Evolutionary conservation across 192 early-diverging fungal species (phyloP).

Genomic region (Entomortierella lignicola): DNA sequence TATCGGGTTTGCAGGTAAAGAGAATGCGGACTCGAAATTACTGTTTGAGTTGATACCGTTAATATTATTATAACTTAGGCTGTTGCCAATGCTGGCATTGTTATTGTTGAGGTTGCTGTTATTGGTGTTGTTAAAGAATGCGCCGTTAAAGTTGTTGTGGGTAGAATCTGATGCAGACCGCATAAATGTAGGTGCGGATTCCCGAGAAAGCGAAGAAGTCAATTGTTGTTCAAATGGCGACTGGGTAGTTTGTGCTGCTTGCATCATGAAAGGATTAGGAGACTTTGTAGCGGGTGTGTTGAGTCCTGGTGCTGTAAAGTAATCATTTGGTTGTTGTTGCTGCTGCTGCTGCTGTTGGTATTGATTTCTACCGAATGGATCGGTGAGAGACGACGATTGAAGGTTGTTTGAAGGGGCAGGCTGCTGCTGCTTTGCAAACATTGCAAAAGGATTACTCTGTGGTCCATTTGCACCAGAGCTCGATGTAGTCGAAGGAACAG

Average conservation of each 20-base stretch:
- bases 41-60: background rate
- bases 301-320: slow-evolving; percentile 15
- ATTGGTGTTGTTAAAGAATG: slow-evolving; percentile 16
- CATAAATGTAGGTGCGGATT: slow-evolving; percentile 1
- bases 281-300: slow-evolving; percentile 2
- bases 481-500: background rate
- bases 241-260: background rate
- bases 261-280: slow-evolving; percentile 31
- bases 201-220: too few relatives aligned
- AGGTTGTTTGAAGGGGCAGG: background rate
- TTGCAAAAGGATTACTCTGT: slow-evolving; percentile 32
- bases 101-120: background rate
- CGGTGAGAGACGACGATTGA: slow-evolving; percentile 6
- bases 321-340: slow-evolving; percentile 18
- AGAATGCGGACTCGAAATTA: slow-evolving; percentile 26
- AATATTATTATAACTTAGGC: background rate
- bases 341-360: slow-evolving; percentile 25
- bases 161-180: slow-evolving; percentile 21
- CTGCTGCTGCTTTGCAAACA: slow-evolving; percentile 34
- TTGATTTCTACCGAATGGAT: slow-evolving; percentile 29
- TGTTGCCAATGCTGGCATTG: background rate
- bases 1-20: slow-evolving; percentile 6
- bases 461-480: background rate
- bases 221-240: slow-evolving; percentile 14
- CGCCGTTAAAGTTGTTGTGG: too few relatives aligned